Evolutionary conservation across 2,329 filamentous ascomycete genomes (phyloP).

Genomic region (Pyrenochaeta sp.): DNA sequence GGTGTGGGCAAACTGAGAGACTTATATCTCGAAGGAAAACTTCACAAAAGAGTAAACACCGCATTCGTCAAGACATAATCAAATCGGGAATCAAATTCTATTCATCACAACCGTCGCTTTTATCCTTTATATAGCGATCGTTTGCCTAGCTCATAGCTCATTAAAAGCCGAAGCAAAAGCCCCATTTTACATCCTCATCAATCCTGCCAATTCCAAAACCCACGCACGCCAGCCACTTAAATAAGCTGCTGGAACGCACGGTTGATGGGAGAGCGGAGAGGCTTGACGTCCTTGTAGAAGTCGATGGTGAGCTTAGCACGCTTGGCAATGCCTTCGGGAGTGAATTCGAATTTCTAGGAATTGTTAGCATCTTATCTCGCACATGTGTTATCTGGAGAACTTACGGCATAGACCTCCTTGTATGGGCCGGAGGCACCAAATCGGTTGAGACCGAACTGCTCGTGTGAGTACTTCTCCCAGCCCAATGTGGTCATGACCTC

Average conservation of each 20-base stretch:
- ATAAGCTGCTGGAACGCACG: conserved; percentile 97
- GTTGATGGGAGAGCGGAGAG: conserved; percentile 90
- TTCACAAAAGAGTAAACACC: no score
- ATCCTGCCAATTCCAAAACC: conserved; percentile 4
- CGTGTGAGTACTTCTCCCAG: conserved; percentile 98
- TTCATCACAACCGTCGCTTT: conserved; percentile 21
- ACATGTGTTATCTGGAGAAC: conserved; percentile 41
- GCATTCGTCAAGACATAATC: no score
- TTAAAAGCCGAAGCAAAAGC: conserved; percentile 8
- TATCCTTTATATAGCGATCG: conserved; percentile 22
- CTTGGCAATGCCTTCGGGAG: conserved; percentile 94
- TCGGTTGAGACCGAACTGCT: conserved; percentile 99
- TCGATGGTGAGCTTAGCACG: conserved; percentile 89
- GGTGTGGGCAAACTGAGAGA: no score
- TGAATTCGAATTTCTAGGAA: conserved; percentile 98
- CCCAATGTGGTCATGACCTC: conserved; percentile 98
- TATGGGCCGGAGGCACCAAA: conserved; percentile 98
- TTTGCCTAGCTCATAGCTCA: conserved; percentile 21
- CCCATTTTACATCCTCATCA: conserved; percentile 1
- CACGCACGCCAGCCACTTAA: conserved; percentile 59
- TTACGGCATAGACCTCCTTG: conserved; percentile 92
- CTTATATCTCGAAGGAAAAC: no score
- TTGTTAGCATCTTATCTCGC: conserved; percentile 43
- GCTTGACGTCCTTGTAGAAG: conserved; percentile 96
- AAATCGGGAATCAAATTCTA: conserved; percentile 32